Evolutionary conservation across 176 grass and related monocot genomes (phyloP).

Genomic region (Cenchrus americanus): DNA sequence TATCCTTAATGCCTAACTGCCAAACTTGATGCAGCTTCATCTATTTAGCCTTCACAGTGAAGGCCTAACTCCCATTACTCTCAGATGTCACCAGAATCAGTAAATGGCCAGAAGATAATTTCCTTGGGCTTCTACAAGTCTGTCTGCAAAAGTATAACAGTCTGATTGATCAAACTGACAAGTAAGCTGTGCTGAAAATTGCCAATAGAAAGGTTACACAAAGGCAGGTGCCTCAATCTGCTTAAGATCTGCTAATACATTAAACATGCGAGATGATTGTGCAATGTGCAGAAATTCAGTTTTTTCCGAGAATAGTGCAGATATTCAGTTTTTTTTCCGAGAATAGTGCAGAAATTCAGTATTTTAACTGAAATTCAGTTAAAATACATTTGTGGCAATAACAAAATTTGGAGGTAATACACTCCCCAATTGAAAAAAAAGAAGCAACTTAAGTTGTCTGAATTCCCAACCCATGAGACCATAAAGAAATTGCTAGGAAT

Average conservation of each 20-base stretch:
- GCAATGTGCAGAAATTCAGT: neutral
- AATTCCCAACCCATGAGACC: neutral
- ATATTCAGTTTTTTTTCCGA: neutral
- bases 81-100: neutral
- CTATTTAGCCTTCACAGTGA: constrained; percentile 22
- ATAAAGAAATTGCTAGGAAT: neutral
- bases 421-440: neutral
- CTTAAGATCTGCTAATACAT: neutral
- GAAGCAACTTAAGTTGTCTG: neutral
- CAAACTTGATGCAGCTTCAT: constrained; percentile 74
- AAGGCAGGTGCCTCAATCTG: too few relatives aligned
- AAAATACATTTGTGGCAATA: neutral
- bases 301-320: neutral
- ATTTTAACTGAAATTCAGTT: neutral
- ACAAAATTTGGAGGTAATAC: neutral
- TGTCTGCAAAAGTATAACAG: constrained; percentile 21
- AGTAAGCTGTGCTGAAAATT: neutral
- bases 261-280: neutral
- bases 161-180: constrained; percentile 18
- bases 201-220: neutral
- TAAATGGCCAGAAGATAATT: neutral
- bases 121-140: neutral
- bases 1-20: constrained; percentile 51
- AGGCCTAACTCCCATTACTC: neutral
- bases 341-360: neutral